Evolutionary conservation across 208 protist genomes (phyloP).

Genomic region (Phytomonas francai): DNA sequence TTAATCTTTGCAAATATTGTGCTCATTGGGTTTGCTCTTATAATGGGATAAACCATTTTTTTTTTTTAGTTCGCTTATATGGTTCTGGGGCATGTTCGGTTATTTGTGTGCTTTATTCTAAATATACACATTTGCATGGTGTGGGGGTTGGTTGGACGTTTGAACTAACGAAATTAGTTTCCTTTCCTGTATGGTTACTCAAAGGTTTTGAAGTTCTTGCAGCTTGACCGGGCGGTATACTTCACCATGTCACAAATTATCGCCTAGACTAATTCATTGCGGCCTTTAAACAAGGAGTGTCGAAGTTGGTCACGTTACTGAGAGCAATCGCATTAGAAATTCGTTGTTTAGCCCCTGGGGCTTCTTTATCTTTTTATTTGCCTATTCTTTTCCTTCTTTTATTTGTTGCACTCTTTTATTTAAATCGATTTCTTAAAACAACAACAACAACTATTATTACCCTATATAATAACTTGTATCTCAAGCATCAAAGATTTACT

Average conservation of each 20-base stretch:
- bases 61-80: constrained; percentile 11
- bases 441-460: constrained; percentile 1
- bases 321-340: too few species aligned
- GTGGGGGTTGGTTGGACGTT: not conserved
- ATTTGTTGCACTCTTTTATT: constrained; percentile 15
- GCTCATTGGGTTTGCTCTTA: constrained; percentile 54
- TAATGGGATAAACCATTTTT: constrained; percentile 42
- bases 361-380: constrained; percentile 15
- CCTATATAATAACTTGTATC: not conserved
- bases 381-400: constrained; percentile 8
- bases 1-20: constrained; percentile 70
- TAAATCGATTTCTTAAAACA: constrained; percentile 5
- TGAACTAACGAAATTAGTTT: not conserved
- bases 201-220: too few species aligned
- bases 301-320: too few species aligned
- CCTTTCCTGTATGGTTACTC: too few species aligned
- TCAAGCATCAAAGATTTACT: not conserved
- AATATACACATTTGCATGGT: not conserved
- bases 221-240: too few species aligned
- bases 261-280: too few species aligned
- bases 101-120: constrained; percentile 12
- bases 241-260: too few species aligned
- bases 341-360: too few species aligned
- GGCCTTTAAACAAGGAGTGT: too few species aligned
- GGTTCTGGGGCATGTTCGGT: constrained; percentile 2